Evolutionary conservation across 1,284 basidiomycete species (phyloP).

Genomic region (Phellinidium pouzarii): DNA sequence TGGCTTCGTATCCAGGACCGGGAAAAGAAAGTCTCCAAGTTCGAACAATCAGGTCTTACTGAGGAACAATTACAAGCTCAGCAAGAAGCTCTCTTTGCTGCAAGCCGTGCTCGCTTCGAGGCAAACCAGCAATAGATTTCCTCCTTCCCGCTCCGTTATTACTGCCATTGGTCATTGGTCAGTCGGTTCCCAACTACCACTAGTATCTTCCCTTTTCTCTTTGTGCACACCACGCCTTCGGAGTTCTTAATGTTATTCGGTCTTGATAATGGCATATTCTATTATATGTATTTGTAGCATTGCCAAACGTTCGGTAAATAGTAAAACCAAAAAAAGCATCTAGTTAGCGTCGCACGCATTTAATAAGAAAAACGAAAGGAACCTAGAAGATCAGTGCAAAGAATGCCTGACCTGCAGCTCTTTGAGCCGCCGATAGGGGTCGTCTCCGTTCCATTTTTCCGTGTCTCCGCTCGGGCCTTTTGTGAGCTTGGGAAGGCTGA

Average conservation of each 20-base stretch:
- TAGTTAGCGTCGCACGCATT: background rate
- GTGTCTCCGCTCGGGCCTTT: slow-evolving; percentile 24
- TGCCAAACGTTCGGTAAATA: background rate
- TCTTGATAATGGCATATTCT: slow-evolving; percentile 6
- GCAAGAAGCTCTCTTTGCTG: slow-evolving; percentile 90
- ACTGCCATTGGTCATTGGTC: slow-evolving; percentile 1
- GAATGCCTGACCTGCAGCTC: slow-evolving; percentile 33
- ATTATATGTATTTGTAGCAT: slow-evolving; percentile 15
- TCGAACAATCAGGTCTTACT: slow-evolving; percentile 86
- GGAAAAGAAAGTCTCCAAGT: slow-evolving; percentile 83
- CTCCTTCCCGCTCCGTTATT: background rate
- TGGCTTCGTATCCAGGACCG: slow-evolving; percentile 51
- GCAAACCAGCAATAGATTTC: slow-evolving; percentile 39
- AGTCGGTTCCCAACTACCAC: background rate
- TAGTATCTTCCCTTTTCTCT: background rate
- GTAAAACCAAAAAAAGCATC: background rate
- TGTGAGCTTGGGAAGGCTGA: slow-evolving; percentile 55
- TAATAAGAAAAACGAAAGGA: background rate
- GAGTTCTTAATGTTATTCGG: slow-evolving; percentile 13
- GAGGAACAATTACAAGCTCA: slow-evolving; percentile 84
- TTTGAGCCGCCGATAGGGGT: slow-evolving; percentile 48
- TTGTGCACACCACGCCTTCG: background rate
- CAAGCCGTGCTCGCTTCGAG: slow-evolving; percentile 72
- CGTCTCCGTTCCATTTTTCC: slow-evolving; percentile 66
- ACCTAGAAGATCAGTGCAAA: slow-evolving; percentile 20